Conservation (phyloP, 352 stramenopile species). For the Elongisporangium prolatum region DNA sequence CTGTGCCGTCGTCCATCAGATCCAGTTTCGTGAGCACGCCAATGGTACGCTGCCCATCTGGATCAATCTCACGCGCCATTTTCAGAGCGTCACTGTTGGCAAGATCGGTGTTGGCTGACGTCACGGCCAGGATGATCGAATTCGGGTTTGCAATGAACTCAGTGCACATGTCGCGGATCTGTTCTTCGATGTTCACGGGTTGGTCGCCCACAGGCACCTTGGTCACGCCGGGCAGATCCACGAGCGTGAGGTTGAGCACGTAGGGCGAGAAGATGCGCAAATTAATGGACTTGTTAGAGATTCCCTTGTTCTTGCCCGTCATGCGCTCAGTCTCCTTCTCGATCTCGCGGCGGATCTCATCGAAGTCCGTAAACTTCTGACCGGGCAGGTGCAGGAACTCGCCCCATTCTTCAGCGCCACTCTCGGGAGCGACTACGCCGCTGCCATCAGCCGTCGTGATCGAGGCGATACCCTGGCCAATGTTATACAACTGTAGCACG, state of each 20-base stretch:
- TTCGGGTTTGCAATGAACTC: constrained; percentile 99
- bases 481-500: constrained; percentile 98
- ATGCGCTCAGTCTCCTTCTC: constrained; percentile 96
- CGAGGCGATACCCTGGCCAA: constrained; percentile 6
- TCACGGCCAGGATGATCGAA: constrained; percentile 99
- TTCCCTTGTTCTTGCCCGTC: constrained; percentile 96
- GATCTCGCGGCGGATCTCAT: constrained; percentile 97
- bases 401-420: constrained; percentile 89
- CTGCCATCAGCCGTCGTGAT: background rate
- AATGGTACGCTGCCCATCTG: constrained; percentile 94
- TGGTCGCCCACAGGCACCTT: constrained; percentile 98
- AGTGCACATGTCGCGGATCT: constrained; percentile 99
- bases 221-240: constrained; percentile 98
- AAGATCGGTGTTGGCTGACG: constrained; percentile 98
- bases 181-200: constrained; percentile 98
- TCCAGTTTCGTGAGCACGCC: constrained; percentile 99
- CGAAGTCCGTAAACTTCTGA: constrained; percentile 96
- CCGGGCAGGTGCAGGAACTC: constrained; percentile 98
- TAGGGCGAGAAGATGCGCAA: constrained; percentile 98
- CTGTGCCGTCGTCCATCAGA: constrained; percentile 99
- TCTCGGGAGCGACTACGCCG: constrained; percentile 13
- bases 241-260: constrained; percentile 98
- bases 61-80: constrained; percentile 92
- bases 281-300: constrained; percentile 98
- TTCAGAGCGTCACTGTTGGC: constrained; percentile 99